Percentiles rank a stretch among this genome's conserved stretches.
Conservation (phyloP, 306 rosid genomes). For the Gillenia trifoliata region DNA sequence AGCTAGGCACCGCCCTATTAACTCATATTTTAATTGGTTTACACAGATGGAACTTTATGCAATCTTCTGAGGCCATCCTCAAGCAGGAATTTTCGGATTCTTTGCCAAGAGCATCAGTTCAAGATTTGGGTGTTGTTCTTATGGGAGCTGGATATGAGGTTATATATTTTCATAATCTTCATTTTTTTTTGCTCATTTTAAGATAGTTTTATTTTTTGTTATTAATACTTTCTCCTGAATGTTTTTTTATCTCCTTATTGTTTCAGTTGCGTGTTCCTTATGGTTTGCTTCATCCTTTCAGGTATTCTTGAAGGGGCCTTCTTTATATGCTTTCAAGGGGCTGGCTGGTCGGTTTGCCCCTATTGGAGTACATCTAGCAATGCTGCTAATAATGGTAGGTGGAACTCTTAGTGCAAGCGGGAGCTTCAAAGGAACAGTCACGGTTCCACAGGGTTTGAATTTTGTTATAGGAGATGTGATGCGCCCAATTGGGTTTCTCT, state of each 20-base stretch:
- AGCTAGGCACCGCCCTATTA: constrained; percentile 6
- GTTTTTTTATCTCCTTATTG: not conserved
- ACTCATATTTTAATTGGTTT: constrained; percentile 23
- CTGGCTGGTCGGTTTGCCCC: constrained; percentile 92
- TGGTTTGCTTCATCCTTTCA: constrained; percentile 25
- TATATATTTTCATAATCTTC: constrained; percentile 9
- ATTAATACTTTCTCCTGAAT: not conserved
- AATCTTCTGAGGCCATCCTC: constrained; percentile 64
- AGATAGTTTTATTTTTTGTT: not conserved
- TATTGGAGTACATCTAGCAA: constrained; percentile 86
- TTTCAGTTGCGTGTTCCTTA: constrained; percentile 3
- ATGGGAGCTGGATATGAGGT: constrained; percentile 99
- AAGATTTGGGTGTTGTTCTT: constrained; percentile 76
- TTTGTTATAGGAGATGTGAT: constrained; percentile 91
- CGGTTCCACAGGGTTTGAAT: constrained; percentile 92
- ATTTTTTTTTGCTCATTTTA: not conserved
- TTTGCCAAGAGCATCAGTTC: constrained; percentile 72
- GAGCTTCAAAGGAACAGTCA: constrained; percentile 93
- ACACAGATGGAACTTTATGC: constrained; percentile 76
- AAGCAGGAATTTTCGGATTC: constrained; percentile 83
- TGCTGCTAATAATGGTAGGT: constrained; percentile 88
- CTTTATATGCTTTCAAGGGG: constrained; percentile 82
- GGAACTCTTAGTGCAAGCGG: constrained; percentile 90
- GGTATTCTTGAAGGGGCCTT: constrained; percentile 89
- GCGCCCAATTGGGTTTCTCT: constrained; percentile 76